Base-by-base conservation (phyloP, 805 yeast genomes). In the Wickerhamiella kazuoi region DNA sequence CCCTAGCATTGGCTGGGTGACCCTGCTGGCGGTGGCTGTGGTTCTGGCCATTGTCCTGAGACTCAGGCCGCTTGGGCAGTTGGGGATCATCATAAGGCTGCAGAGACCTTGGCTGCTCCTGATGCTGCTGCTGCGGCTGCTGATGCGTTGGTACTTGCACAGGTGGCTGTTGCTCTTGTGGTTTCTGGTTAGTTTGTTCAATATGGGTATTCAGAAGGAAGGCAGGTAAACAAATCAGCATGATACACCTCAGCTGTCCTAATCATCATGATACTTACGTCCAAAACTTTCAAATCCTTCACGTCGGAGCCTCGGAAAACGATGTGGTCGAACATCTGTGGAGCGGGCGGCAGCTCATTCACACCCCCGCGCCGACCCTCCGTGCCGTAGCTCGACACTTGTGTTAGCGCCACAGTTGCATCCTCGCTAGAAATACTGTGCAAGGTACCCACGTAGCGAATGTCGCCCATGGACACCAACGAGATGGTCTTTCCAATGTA, bases 271-370 rank as follows among this genome's bases (percentile, higher is more conserved):
- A 37, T 43, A 49, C 53, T 46, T 49, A 49, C 53, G 44, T 84
- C 96, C 52, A 87, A 67, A 40, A 90, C 90, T 48, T 74, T 74
- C 57, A 90, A 67, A 52, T 80, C 94, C 60, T 81, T 79, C 18
- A 90, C 96, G 51, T 87, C 96, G 20, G 80, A 72, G 30, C 98
- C 98, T 49, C 86, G 73, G 57, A 90, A 79, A 40, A 79, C 80
- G 38, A 90, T 82, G 41, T 70, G 71, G 21, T 80, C 86, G 59
- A 73, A 81, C 14, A 77, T 68, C 33, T 68, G 74, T 29, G 65
- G 67, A 16, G 81, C 76, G 5, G 93, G 78, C 41, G 72, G 69
- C 31, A 83, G 74, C 56, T 82, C 93, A 46, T 70, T 66, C 14
- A 68, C 63, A 55, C 79, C 83, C 13, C 64, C 61, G 48, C 78